Conservation (phyloP, 2,329 filamentous ascomycete species). For the Botrytis cinerea region DNA sequence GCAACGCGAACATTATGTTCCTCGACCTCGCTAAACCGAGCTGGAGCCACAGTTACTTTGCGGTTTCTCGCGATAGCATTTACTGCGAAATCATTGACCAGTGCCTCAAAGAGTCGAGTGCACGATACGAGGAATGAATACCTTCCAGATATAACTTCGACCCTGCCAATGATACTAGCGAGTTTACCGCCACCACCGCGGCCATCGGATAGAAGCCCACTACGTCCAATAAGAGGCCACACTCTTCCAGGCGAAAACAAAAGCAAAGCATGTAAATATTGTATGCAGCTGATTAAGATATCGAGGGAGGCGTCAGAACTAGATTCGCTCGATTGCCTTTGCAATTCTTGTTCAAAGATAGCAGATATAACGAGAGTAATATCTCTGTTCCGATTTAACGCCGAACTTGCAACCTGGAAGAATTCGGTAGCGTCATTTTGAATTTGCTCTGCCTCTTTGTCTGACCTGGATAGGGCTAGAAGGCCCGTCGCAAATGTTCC, state of each 20-base stretch:
- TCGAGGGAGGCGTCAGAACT: constrained; percentile 54
- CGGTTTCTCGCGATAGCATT: constrained; percentile 68
- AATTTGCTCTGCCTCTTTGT: constrained; percentile 44
- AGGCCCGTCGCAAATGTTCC: constrained; percentile 72
- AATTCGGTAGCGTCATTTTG: constrained; percentile 45
- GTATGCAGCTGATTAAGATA: constrained; percentile 69
- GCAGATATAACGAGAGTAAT: constrained; percentile 81
- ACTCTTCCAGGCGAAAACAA: constrained; percentile 76
- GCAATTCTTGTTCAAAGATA: constrained; percentile 72
- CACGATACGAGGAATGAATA: constrained; percentile 78
- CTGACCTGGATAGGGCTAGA: constrained; percentile 42
- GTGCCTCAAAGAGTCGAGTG: constrained; percentile 69
- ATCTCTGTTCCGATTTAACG: constrained; percentile 60
- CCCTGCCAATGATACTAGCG: constrained; percentile 74
- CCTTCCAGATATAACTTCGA: constrained; percentile 75
- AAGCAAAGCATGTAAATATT: constrained; percentile 75
- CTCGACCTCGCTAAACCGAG: constrained; percentile 49
- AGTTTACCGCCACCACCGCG: constrained; percentile 72
- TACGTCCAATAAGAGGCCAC: constrained; percentile 86
- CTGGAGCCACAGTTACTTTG: constrained; percentile 50
- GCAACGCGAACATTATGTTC: constrained; percentile 71
- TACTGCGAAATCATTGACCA: constrained; percentile 74
- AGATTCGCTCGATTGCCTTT: constrained; percentile 47
- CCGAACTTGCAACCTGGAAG: constrained; percentile 60
- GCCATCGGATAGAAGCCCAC: constrained; percentile 75